These are phyloP conservation scores for Suhomyces tanzawaensis DNA, from an alignment of 805 yeast species.

Conservation along the genomic window DNA sequence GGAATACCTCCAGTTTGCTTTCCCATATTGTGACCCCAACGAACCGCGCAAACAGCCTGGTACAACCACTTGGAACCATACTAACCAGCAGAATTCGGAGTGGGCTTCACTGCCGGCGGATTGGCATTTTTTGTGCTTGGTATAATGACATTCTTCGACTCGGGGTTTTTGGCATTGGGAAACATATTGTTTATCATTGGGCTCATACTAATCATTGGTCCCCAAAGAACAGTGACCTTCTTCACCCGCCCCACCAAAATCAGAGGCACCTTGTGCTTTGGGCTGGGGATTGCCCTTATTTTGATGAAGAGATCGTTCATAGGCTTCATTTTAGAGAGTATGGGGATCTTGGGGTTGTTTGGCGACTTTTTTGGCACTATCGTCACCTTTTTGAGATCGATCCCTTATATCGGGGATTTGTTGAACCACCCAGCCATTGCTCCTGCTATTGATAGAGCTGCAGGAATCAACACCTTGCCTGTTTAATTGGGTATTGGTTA, in stretches of 20 bases:
- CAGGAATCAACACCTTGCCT: conserved; percentile 43
- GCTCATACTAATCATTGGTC: conserved; percentile 80
- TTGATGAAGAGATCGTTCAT: conserved; percentile 71
- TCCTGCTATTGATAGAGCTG: conserved; percentile 53
- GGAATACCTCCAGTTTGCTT: no score
- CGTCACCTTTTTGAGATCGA: conserved; percentile 77
- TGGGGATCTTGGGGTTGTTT: conserved; percentile 88
- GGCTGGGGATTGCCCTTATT: conserved; percentile 71
- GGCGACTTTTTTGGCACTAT: conserved; percentile 93
- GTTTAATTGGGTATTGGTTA: no score
- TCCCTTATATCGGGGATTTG: conserved; percentile 85
- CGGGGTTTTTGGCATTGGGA: conserved; percentile 87
- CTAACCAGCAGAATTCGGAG: conserved; percentile 71
- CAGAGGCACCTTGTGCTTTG: conserved; percentile 81
- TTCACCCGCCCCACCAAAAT: conserved; percentile 85
- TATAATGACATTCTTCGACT: conserved; percentile 79
- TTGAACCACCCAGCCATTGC: conserved; percentile 80
- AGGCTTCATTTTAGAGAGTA: conserved; percentile 80
- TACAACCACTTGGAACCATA: neutral
- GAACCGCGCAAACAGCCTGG: no score
- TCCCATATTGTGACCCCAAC: no score
- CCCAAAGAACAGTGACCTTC: conserved; percentile 75
- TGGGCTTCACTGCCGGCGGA: conserved; percentile 87
- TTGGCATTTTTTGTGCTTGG: conserved; percentile 78
- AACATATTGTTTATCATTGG: conserved; percentile 82